Conservation (phyloP, 1,284 basidiomycete species). For the Leccinum olivaceoglutinosum region DNA sequence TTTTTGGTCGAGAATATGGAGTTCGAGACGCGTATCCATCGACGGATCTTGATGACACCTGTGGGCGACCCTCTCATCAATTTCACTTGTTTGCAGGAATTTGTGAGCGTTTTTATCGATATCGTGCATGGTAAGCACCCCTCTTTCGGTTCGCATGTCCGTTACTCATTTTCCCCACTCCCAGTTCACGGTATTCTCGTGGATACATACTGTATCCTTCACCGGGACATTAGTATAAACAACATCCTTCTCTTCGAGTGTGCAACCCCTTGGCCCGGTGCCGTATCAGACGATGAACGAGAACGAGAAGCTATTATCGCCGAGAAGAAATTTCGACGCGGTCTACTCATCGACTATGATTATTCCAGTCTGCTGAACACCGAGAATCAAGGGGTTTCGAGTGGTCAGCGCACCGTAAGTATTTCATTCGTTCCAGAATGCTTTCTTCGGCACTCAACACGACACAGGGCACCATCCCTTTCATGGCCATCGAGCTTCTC, state of each 20-base stretch:
- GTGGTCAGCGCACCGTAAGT: neutral
- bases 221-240: neutral
- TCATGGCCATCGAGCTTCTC: neutral
- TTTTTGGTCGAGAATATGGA: neutral
- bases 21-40: neutral
- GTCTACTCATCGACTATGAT: neutral
- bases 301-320: neutral
- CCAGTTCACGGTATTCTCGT: neutral
- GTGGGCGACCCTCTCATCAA: neutral
- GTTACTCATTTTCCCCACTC: neutral
- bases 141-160: neutral
- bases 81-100: neutral
- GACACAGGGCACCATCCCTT: neutral
- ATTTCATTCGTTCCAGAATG: too few species aligned
- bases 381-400: neutral
- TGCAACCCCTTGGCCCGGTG: neutral
- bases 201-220: neutral
- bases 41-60: neutral
- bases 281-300: neutral
- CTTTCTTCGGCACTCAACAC: neutral
- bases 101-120: neutral
- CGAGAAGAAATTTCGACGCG: neutral
- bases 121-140: neutral
- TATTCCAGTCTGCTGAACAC: neutral
- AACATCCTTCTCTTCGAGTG: neutral